Conservation (phyloP, 441 rosid species). For the Adansonia madagascariensis region DNA sequence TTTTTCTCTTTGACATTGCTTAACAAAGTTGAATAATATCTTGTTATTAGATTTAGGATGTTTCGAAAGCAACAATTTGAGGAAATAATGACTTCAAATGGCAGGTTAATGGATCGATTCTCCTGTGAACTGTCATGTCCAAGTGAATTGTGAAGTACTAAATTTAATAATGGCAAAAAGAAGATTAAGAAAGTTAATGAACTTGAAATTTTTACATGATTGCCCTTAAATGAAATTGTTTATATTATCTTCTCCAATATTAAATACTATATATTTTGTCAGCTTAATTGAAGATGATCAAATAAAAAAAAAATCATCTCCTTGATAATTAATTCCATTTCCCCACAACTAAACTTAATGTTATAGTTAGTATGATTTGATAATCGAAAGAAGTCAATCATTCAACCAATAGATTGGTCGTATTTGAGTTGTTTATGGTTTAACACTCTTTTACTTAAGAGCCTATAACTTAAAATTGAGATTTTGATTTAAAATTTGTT, state of each 20-base stretch:
- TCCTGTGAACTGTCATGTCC: not conserved
- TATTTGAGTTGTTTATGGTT: too few species aligned
- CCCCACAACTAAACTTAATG: too few species aligned
- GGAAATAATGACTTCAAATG: slow-evolving; percentile 7
- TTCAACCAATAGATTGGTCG: too few species aligned
- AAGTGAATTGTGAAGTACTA: too few species aligned
- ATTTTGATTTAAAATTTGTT: too few species aligned
- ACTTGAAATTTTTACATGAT: not conserved
- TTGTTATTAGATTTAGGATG: not conserved
- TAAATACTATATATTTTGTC: too few species aligned
- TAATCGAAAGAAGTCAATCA: too few species aligned
- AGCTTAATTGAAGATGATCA: not conserved
- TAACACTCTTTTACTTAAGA: too few species aligned
- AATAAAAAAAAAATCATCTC: too few species aligned
- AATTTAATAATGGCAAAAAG: too few species aligned
- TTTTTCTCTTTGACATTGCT: not conserved
- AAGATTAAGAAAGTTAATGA: not conserved
- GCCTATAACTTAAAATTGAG: too few species aligned
- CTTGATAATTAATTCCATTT: not conserved
- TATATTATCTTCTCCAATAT: not conserved
- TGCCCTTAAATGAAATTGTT: not conserved
- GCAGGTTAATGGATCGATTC: not conserved
- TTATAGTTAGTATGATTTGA: too few species aligned
- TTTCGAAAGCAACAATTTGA: not conserved
- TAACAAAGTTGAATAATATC: slow-evolving; percentile 14